phyloP scores from a whole-genome alignment of 345 rosid genomes.

The Hypericum androsaemum region DNA sequence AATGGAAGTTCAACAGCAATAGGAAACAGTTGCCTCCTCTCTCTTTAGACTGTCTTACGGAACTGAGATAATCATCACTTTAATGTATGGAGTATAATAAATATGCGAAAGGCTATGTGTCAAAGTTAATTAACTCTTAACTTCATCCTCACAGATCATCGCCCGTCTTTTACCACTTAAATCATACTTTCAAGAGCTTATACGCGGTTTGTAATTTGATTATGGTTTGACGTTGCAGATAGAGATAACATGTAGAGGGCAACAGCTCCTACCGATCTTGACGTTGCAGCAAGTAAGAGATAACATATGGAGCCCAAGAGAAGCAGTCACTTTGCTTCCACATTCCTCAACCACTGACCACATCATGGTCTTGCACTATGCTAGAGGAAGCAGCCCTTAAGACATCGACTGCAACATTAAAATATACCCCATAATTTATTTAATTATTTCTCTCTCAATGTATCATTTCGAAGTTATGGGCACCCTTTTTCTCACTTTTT shows the following conservation, averaged over 20 bases:
- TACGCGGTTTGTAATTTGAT: not conserved
- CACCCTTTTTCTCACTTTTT: not conserved
- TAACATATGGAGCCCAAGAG: constrained; percentile 62
- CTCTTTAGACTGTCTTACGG: too few species aligned
- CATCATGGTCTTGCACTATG: constrained; percentile 86
- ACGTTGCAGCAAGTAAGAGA: constrained; percentile 95
- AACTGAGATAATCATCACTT: too few species aligned
- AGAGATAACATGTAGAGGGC: constrained; percentile 92
- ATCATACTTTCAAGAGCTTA: too few species aligned
- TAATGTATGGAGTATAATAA: too few species aligned
- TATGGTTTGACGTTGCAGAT: constrained; percentile 35
- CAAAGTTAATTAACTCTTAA: too few species aligned
- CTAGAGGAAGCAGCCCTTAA: constrained; percentile 23
- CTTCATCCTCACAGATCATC: too few species aligned
- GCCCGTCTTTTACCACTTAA: too few species aligned
- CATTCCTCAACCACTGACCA: constrained; percentile 55
- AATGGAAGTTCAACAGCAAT: too few species aligned
- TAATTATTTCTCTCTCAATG: too few species aligned
- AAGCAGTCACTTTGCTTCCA: constrained; percentile 47
- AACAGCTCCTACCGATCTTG: constrained; percentile 60
- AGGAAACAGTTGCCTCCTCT: too few species aligned
- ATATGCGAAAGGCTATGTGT: too few species aligned
- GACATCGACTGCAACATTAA: not conserved
- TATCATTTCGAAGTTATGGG: constrained; percentile 24
- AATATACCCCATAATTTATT: not conserved